Base-by-base conservation (phyloP, 768 basidiomycete genomes). In the Heimioporus sp. region DNA sequence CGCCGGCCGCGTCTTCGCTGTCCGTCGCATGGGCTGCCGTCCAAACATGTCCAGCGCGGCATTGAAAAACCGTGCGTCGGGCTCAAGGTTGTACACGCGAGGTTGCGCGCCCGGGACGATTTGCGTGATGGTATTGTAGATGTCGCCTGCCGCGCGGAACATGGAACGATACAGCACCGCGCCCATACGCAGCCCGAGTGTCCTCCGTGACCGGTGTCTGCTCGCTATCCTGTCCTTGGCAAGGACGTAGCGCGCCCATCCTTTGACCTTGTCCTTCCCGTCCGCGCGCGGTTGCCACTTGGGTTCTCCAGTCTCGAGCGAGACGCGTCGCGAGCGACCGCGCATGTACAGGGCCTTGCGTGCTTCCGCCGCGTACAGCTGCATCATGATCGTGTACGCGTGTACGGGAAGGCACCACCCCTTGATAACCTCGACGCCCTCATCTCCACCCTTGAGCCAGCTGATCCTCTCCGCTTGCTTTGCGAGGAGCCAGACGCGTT, bases 311-410 rank as follows among this genome's bases (percentile, higher is more conserved):
- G 41, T 48, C 21, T 53, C 47, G 43, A 37, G 17, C 10, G 41
- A 35, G 19, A 47, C 38, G 20, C 5, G 15, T n/a, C 39, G 51
- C 16, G 51, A 48, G 51, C 46, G 57, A 30, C 53, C 20, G 13
- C 54, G 52, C 40, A 56, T 41, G 57, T 54, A 42, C 40, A 57
- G 51, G 43, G 53, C 67, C 55, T 64, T 65, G 40, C 61, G 65
- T n/a, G 74, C 76, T 62, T 80, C 77, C 4, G 63, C 58, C 1
- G 71, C 76, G 55, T 87, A 90, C 31, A 80, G 71, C 43, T 82
- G 75, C 50, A 92, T 64, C 82, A 91, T 88, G 44, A 79, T 69
- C 2, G 87, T 91, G 63, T 89, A 92, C 2, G 86, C 82, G 10
- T 83, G 74, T 3, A 83, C 68, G 9, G 83, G 80, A 17, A 92